These are phyloP conservation scores for Fusarium gaditjirri DNA, from an alignment of 2,329 filamentous ascomycete genomes.

Conservation along the genomic window DNA sequence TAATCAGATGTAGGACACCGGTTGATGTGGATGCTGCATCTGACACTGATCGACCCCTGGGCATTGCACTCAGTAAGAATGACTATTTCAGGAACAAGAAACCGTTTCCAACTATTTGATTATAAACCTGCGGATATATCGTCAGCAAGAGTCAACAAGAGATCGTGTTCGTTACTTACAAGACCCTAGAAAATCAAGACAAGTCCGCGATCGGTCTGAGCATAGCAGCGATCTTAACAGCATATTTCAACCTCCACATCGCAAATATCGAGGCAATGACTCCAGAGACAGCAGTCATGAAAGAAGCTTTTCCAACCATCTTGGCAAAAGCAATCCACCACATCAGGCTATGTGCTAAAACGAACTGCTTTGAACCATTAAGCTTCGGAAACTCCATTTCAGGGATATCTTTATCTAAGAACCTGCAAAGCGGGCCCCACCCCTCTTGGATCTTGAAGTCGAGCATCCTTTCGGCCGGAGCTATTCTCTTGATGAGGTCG, in stretches of 20 bases:
- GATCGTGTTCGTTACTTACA: neutral
- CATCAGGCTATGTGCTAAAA: slow-evolving; percentile 26
- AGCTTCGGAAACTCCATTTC: slow-evolving; percentile 10
- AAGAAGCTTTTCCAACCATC: slow-evolving; percentile 21
- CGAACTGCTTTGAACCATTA: slow-evolving; percentile 27
- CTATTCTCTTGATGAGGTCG: neutral
- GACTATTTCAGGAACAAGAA: neutral
- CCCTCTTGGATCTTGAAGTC: slow-evolving; percentile 20
- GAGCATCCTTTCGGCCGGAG: neutral
- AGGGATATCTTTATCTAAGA: slow-evolving; percentile 5
- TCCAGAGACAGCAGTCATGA: slow-evolving; percentile 7
- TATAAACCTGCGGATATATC: accelerated
- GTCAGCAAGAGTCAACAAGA: neutral
- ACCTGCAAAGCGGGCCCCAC: slow-evolving; percentile 30
- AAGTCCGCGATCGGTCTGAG: neutral
- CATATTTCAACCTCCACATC: slow-evolving; percentile 16
- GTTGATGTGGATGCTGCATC: neutral
- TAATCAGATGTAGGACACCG: accelerated
- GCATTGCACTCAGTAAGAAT: neutral
- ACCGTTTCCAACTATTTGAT: neutral
- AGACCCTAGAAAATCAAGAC: neutral
- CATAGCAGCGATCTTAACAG: neutral
- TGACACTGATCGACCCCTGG: too few species aligned
- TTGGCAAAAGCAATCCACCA: slow-evolving; percentile 35
- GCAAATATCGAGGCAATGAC: slow-evolving; percentile 23